Percentiles rank a stretch among this genome's conserved stretches.
These are phyloP conservation scores for Calocybe gambosa DNA, from an alignment of 1,284 basidiomycete species.

Conservation along the genomic window DNA sequence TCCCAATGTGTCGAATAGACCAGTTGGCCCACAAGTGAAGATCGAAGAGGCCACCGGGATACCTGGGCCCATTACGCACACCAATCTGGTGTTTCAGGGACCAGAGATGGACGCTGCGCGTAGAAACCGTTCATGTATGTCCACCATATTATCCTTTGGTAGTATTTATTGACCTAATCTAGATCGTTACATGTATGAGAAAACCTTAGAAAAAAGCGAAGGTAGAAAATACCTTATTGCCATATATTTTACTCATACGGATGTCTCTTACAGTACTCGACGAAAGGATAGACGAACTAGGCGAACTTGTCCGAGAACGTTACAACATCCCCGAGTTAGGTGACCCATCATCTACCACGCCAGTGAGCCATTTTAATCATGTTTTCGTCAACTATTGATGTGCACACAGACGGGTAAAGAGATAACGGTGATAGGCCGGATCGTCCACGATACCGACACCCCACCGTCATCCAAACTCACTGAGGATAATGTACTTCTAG, in stretches of 20 bases:
- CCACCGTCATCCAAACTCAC: slow-evolving; percentile 58
- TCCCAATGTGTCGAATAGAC: slow-evolving; percentile 12
- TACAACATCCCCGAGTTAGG: slow-evolving; percentile 70
- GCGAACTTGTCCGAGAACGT: slow-evolving; percentile 61
- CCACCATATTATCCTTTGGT: background rate
- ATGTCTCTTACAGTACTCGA: slow-evolving; percentile 57
- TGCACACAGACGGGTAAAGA: slow-evolving; percentile 48
- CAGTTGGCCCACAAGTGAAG: slow-evolving; percentile 25
- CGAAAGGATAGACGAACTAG: slow-evolving; percentile 79
- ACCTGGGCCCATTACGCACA: slow-evolving; percentile 26
- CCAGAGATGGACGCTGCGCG: slow-evolving; percentile 36
- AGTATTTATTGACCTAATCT: slow-evolving; percentile 1
- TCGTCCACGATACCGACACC: slow-evolving; percentile 66
- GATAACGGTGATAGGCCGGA: slow-evolving; percentile 75
- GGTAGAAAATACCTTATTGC: slow-evolving; percentile 35
- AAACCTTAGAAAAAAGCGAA: slow-evolving; percentile 75
- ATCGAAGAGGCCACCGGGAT: slow-evolving; percentile 25
- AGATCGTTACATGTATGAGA: slow-evolving; percentile 95
- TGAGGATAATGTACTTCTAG: slow-evolving; percentile 69
- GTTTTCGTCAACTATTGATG: slow-evolving; percentile 8
- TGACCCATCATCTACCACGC: slow-evolving; percentile 70
- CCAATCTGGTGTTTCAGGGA: slow-evolving; percentile 41
- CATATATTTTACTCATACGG: background rate
- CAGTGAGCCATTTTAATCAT: slow-evolving; percentile 39
- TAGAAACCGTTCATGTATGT: slow-evolving; percentile 51